Evolutionary conservation across 331 rosid genomes (phyloP), one percentile per base, ranked within the genome.

Genomic region (Erythrophleum ivorense): DNA sequence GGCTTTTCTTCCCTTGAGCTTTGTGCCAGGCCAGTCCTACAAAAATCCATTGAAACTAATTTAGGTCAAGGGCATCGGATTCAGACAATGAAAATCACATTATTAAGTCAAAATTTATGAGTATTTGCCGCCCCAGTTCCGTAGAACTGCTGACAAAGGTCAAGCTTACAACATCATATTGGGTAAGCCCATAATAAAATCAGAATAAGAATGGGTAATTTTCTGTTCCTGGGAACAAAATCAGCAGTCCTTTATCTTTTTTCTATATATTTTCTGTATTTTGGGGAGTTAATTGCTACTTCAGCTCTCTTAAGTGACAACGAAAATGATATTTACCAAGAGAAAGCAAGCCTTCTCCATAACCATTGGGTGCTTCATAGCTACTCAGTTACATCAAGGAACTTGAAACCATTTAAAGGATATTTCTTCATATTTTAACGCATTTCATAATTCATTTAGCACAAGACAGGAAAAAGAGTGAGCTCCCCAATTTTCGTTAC

Each of bases 1-100:
- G 89, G 40, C 84, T 50, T 86, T 54, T 86, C 97, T 62, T 50
- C 85, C 45, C 58, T 73, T 14, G 90, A 73, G 55, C 83, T 88
- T 79, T 71, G 88, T 64, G 21, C 80, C 18, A 77, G 79, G 53
- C 24, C 68, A 50, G 88, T 46, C 90, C 98, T 87, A 81, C 83
- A 78, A 71, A 79, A 84, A 78, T 80, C 21, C 58, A 15, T 16
- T 15, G 58, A 16, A 53, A 15, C 5, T 24, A 5, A 43, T 4
- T 5, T 43, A 5, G 48, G 48, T 43, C 48, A 43, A 43, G 9
- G 48, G 48, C 9, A 43, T 0, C 48, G 48, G 48, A 43, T 43
- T 4, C 48, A 12, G 9, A 11, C 29, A 62, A 31, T 33, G 68
- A 31, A 62, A 31, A 62, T 9, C 43, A 13, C 43, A 13, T 34